Evolutionary conservation across 352 stramenopile species (phyloP).

Genomic region (Phytophthora quininea): DNA sequence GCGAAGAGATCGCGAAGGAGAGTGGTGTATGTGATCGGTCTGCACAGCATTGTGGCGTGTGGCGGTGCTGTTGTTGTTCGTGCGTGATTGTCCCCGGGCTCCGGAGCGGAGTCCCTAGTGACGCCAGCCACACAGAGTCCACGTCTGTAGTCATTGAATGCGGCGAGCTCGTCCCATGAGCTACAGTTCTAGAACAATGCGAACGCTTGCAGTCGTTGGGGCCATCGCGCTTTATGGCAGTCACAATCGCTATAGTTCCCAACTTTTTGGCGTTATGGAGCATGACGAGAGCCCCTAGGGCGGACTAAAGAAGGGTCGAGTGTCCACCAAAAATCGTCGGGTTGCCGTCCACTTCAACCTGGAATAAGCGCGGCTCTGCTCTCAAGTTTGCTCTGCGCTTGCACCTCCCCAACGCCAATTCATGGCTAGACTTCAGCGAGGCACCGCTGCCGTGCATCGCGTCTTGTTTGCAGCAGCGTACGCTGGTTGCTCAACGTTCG

Average conservation of each 20-base stretch:
- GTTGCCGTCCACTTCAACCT: slow-evolving; percentile 26
- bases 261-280: slow-evolving; percentile 17
- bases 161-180: background rate
- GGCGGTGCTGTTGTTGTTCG: slow-evolving; percentile 12
- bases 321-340: slow-evolving; percentile 1
- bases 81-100: background rate
- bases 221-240: no score
- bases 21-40: slow-evolving; percentile 27
- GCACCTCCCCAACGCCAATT: slow-evolving; percentile 10
- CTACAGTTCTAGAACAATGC: no score
- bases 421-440: slow-evolving; percentile 9
- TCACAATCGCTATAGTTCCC: no score
- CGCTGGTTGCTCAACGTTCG: background rate
- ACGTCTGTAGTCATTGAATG: background rate
- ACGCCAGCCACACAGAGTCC: background rate
- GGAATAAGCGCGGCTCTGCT: slow-evolving; percentile 27
- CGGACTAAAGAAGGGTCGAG: slow-evolving; percentile 6
- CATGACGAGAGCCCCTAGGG: slow-evolving; percentile 18
- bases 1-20: slow-evolving; percentile 24
- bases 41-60: background rate
- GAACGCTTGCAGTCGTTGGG: no score
- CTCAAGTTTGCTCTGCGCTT: slow-evolving; percentile 11
- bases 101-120: slow-evolving; percentile 1
- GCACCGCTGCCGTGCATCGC: slow-evolving; percentile 1
- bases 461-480: background rate